Base-by-base conservation (phyloP, 208 protist genomes). In the Crithidia bombi region DNA sequence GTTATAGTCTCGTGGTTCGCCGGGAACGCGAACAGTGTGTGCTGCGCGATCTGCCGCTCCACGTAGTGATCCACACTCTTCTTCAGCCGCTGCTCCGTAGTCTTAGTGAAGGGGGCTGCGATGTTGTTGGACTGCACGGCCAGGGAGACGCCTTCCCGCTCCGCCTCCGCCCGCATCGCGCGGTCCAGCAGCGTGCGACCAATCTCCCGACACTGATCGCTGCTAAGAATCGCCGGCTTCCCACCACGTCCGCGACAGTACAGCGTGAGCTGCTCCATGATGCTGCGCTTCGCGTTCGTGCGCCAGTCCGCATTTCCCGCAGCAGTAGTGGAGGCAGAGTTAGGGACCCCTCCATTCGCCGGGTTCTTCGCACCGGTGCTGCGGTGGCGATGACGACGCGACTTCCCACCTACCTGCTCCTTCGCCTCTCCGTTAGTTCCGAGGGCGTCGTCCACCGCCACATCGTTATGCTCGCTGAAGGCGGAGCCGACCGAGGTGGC, bases 41-140 rank as follows among this genome's bases (percentile, higher is more conserved):
- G 54, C 7, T 75, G 69, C 33, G 51, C 36, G 67, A 86, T 89
- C 73, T 86, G 86, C 5, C 88, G 75, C 56, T 81, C 46, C n/a
- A 96, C 50, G 63, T 94, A 96, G 39, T 77, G 70, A 47, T 96
- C 86, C 17, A 96, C 91, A 5, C 86, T 90, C 69, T 87, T 85
- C 70, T 82, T 83, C 57, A 96, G 72, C 14, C 71, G 56, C 57
- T 63, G 33, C 79, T 87, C 85, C 63, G 68, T 83, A 26, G 85
- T 72, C 63, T 85, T 81, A 0, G 83, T 86, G 63, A 95, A 92
- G 0, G 62, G 58, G 3, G 69, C 26, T 1, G 67, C 52, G 5
- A 58, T 17, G 69, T 82, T 89, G 38, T 81, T 87, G 12, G 74
- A 75, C 61, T 84, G 79, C 36, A 96, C 79, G 1, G 82, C 78